phyloP scores from a whole-genome alignment of 495 filamentous ascomycete species.

The Ascodesmis nigricans region DNA sequence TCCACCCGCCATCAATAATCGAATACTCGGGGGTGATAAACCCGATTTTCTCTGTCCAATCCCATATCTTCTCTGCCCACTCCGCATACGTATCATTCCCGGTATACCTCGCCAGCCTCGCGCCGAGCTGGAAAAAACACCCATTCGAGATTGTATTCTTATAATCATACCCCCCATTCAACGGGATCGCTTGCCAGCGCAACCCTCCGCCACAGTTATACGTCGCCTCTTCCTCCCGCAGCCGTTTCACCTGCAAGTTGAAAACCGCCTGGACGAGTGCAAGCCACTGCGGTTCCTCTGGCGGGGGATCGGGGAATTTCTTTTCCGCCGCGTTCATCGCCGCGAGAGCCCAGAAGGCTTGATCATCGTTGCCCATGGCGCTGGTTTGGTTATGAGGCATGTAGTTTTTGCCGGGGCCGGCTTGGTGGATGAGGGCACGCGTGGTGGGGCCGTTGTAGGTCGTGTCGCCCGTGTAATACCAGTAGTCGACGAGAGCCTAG shows the following conservation, averaged over 20 bases:
- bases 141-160: slow-evolving; percentile 50
- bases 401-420: slow-evolving; percentile 41
- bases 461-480: slow-evolving; percentile 54
- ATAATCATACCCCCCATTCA: slow-evolving; percentile 55
- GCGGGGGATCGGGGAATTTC: slow-evolving; percentile 42
- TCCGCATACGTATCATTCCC: slow-evolving; percentile 43
- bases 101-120: slow-evolving; percentile 50
- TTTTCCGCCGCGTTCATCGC: slow-evolving; percentile 65
- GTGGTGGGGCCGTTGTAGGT: slow-evolving; percentile 46
- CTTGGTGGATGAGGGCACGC: slow-evolving; percentile 50
- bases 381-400: slow-evolving; percentile 67
- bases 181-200: slow-evolving; percentile 66
- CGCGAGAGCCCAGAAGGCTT: slow-evolving; percentile 64
- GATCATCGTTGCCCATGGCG: slow-evolving; percentile 56
- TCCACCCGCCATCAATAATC: slow-evolving; percentile 36
- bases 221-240: slow-evolving; percentile 26
- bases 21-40: slow-evolving; percentile 32
- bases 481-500: slow-evolving; percentile 53
- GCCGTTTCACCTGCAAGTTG: slow-evolving; percentile 44
- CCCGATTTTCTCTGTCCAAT: slow-evolving; percentile 36
- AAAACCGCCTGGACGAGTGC: slow-evolving; percentile 64
- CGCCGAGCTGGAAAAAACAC: slow-evolving; percentile 45
- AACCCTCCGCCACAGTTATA: slow-evolving; percentile 51
- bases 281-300: slow-evolving; percentile 45
- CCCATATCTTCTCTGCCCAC: slow-evolving; percentile 47